Conservation (phyloP, 768 basidiomycete species). For the Gymnopilus junonius region DNA sequence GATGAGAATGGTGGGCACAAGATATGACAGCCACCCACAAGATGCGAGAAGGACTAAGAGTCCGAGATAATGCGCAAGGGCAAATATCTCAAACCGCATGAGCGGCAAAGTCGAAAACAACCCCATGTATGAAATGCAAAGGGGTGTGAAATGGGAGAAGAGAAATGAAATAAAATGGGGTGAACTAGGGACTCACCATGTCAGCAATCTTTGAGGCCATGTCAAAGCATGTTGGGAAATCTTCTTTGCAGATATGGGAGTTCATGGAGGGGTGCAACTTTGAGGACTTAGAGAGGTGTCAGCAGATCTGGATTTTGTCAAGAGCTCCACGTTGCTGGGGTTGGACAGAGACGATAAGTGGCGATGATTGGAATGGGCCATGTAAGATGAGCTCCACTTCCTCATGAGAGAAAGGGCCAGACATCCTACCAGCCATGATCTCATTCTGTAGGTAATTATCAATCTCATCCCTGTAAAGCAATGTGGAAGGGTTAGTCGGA, state of each 20-base stretch:
- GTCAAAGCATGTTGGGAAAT: conserved; percentile 33
- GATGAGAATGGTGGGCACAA: neutral
- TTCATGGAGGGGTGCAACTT: conserved; percentile 22
- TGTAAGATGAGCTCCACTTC: conserved; percentile 21
- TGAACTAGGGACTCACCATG: conserved; percentile 24
- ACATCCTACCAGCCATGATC: conserved; percentile 23
- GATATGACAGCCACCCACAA: too few relatives aligned
- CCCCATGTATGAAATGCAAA: neutral
- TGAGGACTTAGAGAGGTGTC: conserved; percentile 29
- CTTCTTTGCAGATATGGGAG: conserved; percentile 24
- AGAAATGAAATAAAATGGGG: neutral
- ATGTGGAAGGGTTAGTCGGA: conserved; percentile 20
- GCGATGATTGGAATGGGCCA: conserved; percentile 33
- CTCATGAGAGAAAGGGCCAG: conserved; percentile 23
- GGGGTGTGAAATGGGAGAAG: neutral
- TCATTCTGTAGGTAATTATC: conserved; percentile 24
- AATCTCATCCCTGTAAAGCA: conserved; percentile 13
- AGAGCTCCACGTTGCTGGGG: conserved; percentile 23
- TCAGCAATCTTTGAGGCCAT: conserved; percentile 28
- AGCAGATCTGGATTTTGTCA: conserved; percentile 30
- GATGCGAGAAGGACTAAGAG: neutral
- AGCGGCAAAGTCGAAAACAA: neutral
- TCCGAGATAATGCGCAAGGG: neutral
- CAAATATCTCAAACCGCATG: neutral
- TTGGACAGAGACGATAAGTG: conserved; percentile 27